These are phyloP conservation scores for Agrocybe pediades DNA, from an alignment of 768 basidiomycete species.

Conservation along the genomic window DNA sequence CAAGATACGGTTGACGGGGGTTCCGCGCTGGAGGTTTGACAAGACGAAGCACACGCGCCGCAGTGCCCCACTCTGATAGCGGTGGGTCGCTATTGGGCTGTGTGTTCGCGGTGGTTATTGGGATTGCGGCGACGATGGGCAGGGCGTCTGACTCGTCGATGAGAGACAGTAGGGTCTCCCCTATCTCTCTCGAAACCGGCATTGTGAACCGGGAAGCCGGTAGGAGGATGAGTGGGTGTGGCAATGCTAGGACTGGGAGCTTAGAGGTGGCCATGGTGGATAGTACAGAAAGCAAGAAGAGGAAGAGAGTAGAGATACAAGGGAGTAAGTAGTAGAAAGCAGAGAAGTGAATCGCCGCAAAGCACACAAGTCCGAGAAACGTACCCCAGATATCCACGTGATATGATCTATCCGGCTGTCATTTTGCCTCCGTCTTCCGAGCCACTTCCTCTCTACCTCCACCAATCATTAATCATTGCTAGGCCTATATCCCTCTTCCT, in stretches of 20 bases:
- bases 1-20: conserved; percentile 60
- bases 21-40: conserved; percentile 60
- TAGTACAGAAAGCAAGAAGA: neutral
- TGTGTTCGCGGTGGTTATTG: conserved; percentile 10
- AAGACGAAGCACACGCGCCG: conserved; percentile 71
- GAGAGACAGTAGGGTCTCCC: conserved; percentile 65
- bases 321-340: conserved; percentile 1
- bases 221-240: conserved; percentile 72
- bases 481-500: neutral
- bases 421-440: conserved; percentile 3
- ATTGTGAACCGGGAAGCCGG: conserved; percentile 73
- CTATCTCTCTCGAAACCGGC: conserved; percentile 61
- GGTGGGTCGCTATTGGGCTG: conserved; percentile 15
- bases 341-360: neutral
- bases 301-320: neutral
- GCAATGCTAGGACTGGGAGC: conserved; percentile 70
- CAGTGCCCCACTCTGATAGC: conserved; percentile 60
- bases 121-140: conserved; percentile 62
- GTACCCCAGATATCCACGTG: conserved; percentile 9
- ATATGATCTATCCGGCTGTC: conserved; percentile 7
- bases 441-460: conserved; percentile 13
- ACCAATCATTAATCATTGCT: neutral
- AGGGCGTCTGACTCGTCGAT: conserved; percentile 71
- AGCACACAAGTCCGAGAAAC: neutral
- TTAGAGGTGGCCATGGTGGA: conserved; percentile 44